Percentiles rank a stretch among this genome's conserved stretches.
phyloP scores from a whole-genome alignment of 306 rosid genomes.

The Corylus heterophylla region DNA sequence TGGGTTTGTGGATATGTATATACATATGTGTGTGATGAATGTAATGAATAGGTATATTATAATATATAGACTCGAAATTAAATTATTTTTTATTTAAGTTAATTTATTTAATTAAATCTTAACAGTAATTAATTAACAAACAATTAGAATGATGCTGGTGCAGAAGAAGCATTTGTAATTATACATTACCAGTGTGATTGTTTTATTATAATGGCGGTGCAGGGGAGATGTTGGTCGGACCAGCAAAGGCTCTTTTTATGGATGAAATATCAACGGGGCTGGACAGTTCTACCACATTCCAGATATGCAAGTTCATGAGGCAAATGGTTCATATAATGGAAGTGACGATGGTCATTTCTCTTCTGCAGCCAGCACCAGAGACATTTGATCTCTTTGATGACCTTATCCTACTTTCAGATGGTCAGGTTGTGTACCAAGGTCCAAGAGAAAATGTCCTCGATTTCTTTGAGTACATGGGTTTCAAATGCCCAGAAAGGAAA shows the following conservation, averaged over 20 bases:
- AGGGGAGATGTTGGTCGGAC: constrained; percentile 96
- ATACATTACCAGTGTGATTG: background rate
- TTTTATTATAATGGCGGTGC: constrained; percentile 22
- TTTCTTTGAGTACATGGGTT: constrained; percentile 59
- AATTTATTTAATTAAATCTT: no score
- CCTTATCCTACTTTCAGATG: constrained; percentile 69
- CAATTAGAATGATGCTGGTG: background rate
- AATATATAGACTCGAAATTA: no score
- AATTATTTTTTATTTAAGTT: no score
- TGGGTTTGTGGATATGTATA: no score
- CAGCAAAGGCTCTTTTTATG: constrained; percentile 79
- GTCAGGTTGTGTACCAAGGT: constrained; percentile 81
- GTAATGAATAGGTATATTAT: no score
- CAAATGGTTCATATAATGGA: constrained; percentile 92
- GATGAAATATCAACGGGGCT: constrained; percentile 92
- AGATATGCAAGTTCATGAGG: constrained; percentile 75
- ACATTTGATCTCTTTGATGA: constrained; percentile 63
- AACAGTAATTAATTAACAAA: no score
- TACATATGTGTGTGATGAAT: no score
- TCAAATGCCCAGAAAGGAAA: constrained; percentile 79
- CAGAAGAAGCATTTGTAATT: background rate
- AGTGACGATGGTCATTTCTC: constrained; percentile 71
- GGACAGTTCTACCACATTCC: constrained; percentile 90
- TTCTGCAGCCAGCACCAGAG: constrained; percentile 56
- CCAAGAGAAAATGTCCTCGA: constrained; percentile 56